Conservation (phyloP, 345 rosid genomes). For the Geranium brycei region DNA sequence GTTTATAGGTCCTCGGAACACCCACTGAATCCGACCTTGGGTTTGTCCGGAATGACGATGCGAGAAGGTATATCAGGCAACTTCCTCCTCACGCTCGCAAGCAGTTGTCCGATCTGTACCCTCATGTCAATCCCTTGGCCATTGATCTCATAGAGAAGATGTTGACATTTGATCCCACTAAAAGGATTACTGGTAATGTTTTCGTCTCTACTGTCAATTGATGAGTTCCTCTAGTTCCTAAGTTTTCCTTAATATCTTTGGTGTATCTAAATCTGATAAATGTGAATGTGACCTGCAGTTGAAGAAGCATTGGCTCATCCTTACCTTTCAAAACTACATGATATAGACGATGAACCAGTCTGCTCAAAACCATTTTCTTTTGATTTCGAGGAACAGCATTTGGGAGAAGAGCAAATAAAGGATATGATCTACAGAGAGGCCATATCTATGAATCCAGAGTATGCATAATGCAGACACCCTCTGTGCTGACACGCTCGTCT, state of each 20-base stretch:
- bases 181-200: conserved; percentile 71
- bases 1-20: conserved; percentile 78
- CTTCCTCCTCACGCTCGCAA: conserved; percentile 62
- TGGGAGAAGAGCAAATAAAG: conserved; percentile 87
- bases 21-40: conserved; percentile 84
- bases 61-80: conserved; percentile 69
- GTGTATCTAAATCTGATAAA: too few relatives aligned
- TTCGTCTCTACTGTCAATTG: conserved; percentile 6
- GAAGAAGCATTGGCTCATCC: conserved; percentile 90
- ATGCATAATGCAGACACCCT: conserved; percentile 22
- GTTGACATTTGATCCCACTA: conserved; percentile 87
- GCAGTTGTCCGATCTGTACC: conserved; percentile 43
- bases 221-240: not conserved
- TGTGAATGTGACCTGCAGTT: conserved; percentile 28
- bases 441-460: conserved; percentile 54
- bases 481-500: too few relatives aligned
- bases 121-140: conserved; percentile 69
- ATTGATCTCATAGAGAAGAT: conserved; percentile 77
- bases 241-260: too few relatives aligned
- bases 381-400: conserved; percentile 68
- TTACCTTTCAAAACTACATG: conserved; percentile 71
- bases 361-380: conserved; percentile 66
- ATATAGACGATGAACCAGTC: conserved; percentile 78
- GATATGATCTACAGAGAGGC: conserved; percentile 82
- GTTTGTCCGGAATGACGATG: conserved; percentile 71